Evolutionary conservation across 345 rosid species (phyloP).

Genomic region (Microcos paniculata): DNA sequence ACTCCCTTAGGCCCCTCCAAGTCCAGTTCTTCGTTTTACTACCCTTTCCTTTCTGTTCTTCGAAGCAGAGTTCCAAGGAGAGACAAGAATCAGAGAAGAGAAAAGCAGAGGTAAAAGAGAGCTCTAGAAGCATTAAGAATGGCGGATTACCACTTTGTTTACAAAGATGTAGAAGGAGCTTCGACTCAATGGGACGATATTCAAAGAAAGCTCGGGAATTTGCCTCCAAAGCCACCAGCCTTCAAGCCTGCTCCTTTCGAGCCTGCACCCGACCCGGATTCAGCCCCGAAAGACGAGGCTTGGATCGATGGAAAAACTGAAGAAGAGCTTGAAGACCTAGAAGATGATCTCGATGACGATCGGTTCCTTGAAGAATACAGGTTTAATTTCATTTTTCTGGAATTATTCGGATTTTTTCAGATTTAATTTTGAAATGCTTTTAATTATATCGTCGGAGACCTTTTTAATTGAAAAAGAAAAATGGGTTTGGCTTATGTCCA

Average conservation of each 20-base stretch:
- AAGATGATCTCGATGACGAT: slow-evolving; percentile 68
- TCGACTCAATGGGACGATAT: slow-evolving; percentile 99
- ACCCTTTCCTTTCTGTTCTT: background rate
- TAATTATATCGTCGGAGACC: background rate
- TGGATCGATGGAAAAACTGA: slow-evolving; percentile 74
- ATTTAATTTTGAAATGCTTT: background rate
- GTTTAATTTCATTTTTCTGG: slow-evolving; percentile 25
- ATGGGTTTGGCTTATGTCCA: background rate
- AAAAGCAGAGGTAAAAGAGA: background rate
- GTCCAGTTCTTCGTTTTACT: background rate
- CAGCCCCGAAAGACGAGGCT: slow-evolving; percentile 73
- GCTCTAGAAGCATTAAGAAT: slow-evolving; percentile 24
- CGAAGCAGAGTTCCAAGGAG: background rate
- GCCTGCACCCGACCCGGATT: slow-evolving; percentile 62
- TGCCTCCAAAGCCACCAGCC: slow-evolving; percentile 76
- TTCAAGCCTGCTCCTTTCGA: slow-evolving; percentile 86
- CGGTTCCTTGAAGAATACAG: slow-evolving; percentile 92
- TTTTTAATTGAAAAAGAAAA: background rate
- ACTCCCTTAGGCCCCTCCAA: background rate
- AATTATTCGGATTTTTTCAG: background rate
- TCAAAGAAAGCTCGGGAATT: slow-evolving; percentile 90
- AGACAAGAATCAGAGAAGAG: background rate
- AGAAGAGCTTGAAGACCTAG: slow-evolving; percentile 84
- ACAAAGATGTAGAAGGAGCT: slow-evolving; percentile 94
- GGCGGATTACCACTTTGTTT: slow-evolving; percentile 94